phyloP scores from a whole-genome alignment of 1,139 yeast genomes.

The Suhomyces choctaworum region DNA sequence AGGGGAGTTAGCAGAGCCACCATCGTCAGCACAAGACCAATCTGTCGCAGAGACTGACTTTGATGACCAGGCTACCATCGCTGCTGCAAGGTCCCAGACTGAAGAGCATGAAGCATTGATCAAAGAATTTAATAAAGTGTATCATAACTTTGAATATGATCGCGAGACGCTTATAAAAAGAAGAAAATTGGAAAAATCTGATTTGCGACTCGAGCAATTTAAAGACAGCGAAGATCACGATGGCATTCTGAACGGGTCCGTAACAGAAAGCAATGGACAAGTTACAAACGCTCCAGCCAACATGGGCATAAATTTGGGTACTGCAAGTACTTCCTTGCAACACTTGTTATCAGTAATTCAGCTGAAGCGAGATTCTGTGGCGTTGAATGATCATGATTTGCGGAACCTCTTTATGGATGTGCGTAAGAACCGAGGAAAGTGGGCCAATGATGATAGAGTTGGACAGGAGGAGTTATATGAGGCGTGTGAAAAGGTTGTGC shows the following conservation, averaged over 20 bases:
- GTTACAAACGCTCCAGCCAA: slow-evolving; percentile 14
- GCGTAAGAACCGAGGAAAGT: slow-evolving; percentile 89
- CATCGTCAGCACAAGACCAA: slow-evolving; percentile 7
- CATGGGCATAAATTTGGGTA: slow-evolving; percentile 58
- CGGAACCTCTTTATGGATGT: slow-evolving; percentile 88
- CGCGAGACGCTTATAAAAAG: slow-evolving; percentile 75
- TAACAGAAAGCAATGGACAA: slow-evolving; percentile 8
- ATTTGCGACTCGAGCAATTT: slow-evolving; percentile 59
- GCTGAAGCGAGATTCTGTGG: slow-evolving; percentile 68
- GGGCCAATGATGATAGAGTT: slow-evolving; percentile 92
- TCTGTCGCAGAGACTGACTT: slow-evolving; percentile 6
- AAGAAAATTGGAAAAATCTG: slow-evolving; percentile 77
- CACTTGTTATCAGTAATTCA: slow-evolving; percentile 80
- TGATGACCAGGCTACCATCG: slow-evolving; percentile 5
- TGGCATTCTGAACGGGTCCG: slow-evolving; percentile 3
- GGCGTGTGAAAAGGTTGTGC: slow-evolving; percentile 92
- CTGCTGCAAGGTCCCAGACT: slow-evolving; percentile 13
- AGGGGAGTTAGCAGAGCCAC: slow-evolving; percentile 12
- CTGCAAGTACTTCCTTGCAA: slow-evolving; percentile 79
- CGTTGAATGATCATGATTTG: slow-evolving; percentile 81
- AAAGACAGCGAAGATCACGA: slow-evolving; percentile 11
- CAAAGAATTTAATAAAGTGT: slow-evolving; percentile 56
- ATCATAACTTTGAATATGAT: slow-evolving; percentile 84
- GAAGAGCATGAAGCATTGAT: slow-evolving; percentile 44
- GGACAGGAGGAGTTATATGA: slow-evolving; percentile 98